Evolutionary conservation across 2,329 filamentous ascomycete species (phyloP), one percentile per base, ranked within the genome.

Genomic region (Aspergillus felis): DNA sequence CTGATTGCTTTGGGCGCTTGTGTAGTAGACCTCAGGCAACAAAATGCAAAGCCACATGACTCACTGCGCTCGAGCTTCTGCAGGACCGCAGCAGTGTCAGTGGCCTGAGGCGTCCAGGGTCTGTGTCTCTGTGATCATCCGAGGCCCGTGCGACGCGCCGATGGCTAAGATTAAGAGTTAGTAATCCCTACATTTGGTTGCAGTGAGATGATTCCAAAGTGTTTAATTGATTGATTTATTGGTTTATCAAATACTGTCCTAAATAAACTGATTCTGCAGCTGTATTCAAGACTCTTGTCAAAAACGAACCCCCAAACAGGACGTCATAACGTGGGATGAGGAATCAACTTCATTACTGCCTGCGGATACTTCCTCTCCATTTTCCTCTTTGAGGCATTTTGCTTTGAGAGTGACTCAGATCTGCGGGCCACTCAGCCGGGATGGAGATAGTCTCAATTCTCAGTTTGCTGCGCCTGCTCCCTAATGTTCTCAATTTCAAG

Each of bases 311-410:
- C 38, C 12, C 27, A 7, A 47, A 32, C 12, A 46, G 29, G 20
- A 58, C 58, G 58, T 60, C 58, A 60, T 60, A 57, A 41, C 58
- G 58, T 58, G 56, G 58, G 58, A 56, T 58, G 53, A 38, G 24
- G 50, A 50, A 35, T 47, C 41, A 56, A 42, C 27, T 24, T 51
- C 12, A 14, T 35, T 22, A 24, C 22, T 22, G 22, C 22, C 22
- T 12, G 5, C 9, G 42, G n/a, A 22, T 46, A 20, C n/a, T 17
- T 5, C 20, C 42, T 29, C 50, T n/a, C 44, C 38, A 29, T 51
- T 57, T 51, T 54, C 53, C 57, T 32, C 20, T 47, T 52, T 56
- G 20, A 46, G 50, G 35, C 38, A 56, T 50, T 50, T 38, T 50
- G 50, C 29, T 44, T 41, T 38, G 51, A n/a, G 41, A 24, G n/a